Conservation (phyloP, 257 asterid genomes). For the Solanum dulcamara region DNA sequence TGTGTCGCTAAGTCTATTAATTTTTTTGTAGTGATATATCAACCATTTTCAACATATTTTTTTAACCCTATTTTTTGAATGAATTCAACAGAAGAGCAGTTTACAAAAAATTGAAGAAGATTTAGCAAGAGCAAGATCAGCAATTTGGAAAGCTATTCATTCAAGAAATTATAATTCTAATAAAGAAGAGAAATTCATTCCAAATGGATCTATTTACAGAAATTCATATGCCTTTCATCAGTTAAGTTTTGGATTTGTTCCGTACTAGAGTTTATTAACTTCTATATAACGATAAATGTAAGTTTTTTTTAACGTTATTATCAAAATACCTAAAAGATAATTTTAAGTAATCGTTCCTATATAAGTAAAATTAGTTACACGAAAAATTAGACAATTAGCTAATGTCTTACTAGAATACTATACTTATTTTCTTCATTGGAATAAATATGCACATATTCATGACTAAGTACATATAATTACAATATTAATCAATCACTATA, state of each 20-base stretch:
- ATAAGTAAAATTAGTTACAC: too few species aligned
- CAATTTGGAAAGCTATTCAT: conserved; percentile 1
- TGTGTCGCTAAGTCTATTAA: background rate
- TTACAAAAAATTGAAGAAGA: conserved; percentile 8
- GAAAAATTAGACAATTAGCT: background rate
- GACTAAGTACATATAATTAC: background rate
- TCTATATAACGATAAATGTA: background rate
- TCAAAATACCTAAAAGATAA: background rate
- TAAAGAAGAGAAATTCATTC: conserved; percentile 3
- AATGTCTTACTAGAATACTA: too few species aligned
- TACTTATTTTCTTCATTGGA: background rate
- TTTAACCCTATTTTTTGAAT: background rate
- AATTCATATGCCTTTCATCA: conserved; percentile 12
- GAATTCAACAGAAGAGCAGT: background rate
- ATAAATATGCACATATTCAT: background rate
- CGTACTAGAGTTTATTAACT: background rate
- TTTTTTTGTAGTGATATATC: background rate
- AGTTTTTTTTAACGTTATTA: background rate
- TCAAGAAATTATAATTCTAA: background rate
- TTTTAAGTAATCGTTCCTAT: too few species aligned
- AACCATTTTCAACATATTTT: background rate
- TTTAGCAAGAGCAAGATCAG: conserved; percentile 10
- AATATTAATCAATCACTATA: background rate
- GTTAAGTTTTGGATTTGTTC: background rate
- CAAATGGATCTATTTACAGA: conserved; percentile 7